Evolutionary conservation across 108 stramenopile species (phyloP), one percentile per base, ranked within the genome.

Genomic region (Parietichytrium sp.): DNA sequence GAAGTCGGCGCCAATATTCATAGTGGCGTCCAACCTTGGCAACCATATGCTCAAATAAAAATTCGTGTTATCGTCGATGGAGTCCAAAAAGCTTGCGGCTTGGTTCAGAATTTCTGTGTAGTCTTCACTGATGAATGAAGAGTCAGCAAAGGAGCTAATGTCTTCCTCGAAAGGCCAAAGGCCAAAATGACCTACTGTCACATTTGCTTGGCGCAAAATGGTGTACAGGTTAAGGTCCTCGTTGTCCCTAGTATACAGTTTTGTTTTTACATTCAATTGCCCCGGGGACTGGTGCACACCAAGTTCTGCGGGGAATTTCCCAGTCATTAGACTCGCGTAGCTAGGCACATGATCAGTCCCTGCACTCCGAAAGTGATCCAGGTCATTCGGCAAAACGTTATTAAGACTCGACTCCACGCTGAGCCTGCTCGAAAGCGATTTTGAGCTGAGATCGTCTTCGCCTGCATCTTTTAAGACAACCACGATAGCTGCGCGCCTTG

Each of bases 141-240:
- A 23, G 20, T 72, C 61, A 2, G 45, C 36, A 72, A 72, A 45
- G 20, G 10, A 33, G 42, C 42, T 45, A 6, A 42, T 0, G 20
- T 31, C 33, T n/a, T 72, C 45, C 33, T 45, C 20, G 42, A 72
- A 72, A 10, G 61, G 61, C 61, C 61, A 72, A 27, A 72, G 29
- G 20, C 61, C 61, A 72, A 72, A 72, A 72, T 72, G 61, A 47
- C 38, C 61, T 6, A 72, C n/a, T 42, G 61, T 72, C 38, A 72
- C 61, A 27, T 72, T 72, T 8, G 33, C 42, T 7, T 16, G 38
- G 10, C 42, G 33, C 6, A 72, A 7, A n/a, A n/a, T n/a, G n/a
- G n/a, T n/a, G n/a, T n/a, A n/a, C 29, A 15, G 23, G 6, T 12
- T 38, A 23, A 72, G 10, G 13, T 13, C 38, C 33, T 7, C 61